Conservation (phyloP, 345 rosid species). For the Gossypium stocksii region DNA sequence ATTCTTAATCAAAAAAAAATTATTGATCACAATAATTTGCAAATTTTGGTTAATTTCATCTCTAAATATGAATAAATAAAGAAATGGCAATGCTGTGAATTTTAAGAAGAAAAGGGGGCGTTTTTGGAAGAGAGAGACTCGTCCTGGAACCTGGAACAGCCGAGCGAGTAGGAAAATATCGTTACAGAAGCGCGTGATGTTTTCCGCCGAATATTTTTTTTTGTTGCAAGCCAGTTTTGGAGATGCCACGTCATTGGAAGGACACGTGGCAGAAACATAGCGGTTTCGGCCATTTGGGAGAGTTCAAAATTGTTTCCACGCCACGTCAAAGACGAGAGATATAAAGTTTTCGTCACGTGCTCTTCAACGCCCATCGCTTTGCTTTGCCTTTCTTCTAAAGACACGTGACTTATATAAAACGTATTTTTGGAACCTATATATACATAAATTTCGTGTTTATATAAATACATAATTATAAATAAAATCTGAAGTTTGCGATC, state of each 20-base stretch:
- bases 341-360: constrained; percentile 8
- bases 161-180: neutral
- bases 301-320: constrained; percentile 3
- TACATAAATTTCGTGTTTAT: too few relatives aligned
- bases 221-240: neutral
- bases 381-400: neutral
- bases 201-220: neutral
- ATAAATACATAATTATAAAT: too few relatives aligned
- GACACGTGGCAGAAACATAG: neutral
- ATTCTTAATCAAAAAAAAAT: too few relatives aligned
- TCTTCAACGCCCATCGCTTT: neutral
- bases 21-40: too few relatives aligned
- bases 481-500: too few relatives aligned
- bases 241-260: neutral
- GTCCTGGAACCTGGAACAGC: neutral
- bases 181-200: neutral
- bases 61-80: neutral
- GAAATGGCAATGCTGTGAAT: neutral
- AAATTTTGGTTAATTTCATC: neutral
- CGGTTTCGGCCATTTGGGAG: neutral
- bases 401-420: neutral
- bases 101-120: neutral
- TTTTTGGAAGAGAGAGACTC: neutral
- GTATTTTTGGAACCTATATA: too few relatives aligned
- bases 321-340: constrained; percentile 1